A percentile compares a stretch with the other conserved stretches of the same genome.
Conservation (phyloP, 257 asterid genomes). For the Thymus mandschuricus region DNA sequence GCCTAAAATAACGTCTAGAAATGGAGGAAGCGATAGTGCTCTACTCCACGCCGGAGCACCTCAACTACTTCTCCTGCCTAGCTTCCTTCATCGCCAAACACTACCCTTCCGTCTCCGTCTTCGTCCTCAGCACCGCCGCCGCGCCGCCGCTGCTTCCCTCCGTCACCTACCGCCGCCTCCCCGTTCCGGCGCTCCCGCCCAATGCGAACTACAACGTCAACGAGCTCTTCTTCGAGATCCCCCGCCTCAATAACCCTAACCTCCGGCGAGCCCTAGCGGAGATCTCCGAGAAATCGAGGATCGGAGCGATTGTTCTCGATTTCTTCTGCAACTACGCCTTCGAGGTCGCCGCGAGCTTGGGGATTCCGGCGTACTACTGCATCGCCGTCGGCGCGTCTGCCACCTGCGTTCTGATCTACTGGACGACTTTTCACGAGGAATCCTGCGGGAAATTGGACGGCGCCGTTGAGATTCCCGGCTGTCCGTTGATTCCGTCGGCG, state of each 20-base stretch:
- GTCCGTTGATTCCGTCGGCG: conserved; percentile 29
- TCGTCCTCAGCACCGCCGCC: conserved; percentile 35
- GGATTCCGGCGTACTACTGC: conserved; percentile 44
- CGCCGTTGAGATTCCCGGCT: conserved; percentile 34
- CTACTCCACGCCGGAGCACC: conserved; percentile 37
- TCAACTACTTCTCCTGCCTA: conserved; percentile 28
- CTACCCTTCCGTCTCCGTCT: conserved; percentile 42
- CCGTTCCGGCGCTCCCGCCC: conserved; percentile 34
- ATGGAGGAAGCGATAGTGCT: conserved; percentile 39
- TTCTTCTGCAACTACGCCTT: conserved; percentile 42
- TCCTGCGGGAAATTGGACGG: neutral
- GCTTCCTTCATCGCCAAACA: conserved; percentile 39
- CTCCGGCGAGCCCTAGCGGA: conserved; percentile 30
- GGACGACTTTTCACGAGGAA: conserved; percentile 32
- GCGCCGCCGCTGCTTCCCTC: conserved; percentile 21
- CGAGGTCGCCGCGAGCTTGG: conserved; percentile 33
- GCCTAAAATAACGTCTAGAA: neutral
- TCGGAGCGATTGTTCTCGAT: conserved; percentile 46
- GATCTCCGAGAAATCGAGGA: conserved; percentile 34
- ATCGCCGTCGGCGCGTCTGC: conserved; percentile 32
- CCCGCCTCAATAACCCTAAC: conserved; percentile 40
- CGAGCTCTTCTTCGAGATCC: conserved; percentile 43
- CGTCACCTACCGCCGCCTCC: conserved; percentile 40
- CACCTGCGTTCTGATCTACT: conserved; percentile 26
- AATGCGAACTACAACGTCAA: conserved; percentile 7